A percentile compares a stretch with the other conserved stretches of the same genome.
Conservation (phyloP, 495 filamentous ascomycete genomes). For the Tuber brumale region DNA sequence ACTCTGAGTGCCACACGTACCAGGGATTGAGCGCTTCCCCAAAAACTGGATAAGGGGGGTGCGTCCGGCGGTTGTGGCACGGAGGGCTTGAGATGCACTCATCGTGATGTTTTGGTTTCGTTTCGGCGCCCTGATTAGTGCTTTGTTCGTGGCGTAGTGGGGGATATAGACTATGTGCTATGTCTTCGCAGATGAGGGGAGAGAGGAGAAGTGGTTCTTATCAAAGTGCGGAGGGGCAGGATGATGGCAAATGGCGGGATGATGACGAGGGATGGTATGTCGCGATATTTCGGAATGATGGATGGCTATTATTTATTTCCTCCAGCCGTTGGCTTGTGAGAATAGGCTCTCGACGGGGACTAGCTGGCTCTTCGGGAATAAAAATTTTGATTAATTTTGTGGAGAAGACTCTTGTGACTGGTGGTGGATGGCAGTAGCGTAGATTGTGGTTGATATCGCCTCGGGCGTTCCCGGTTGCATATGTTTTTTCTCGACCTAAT, state of each 20-base stretch:
- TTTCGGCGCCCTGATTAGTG: background rate
- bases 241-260: background rate
- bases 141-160: background rate
- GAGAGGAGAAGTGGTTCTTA: background rate
- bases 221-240: background rate
- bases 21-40: conserved; percentile 73
- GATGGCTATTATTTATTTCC: background rate
- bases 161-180: background rate
- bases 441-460: background rate
- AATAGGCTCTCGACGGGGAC: background rate
- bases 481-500: background rate
- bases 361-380: conserved; percentile 2
- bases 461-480: conserved; percentile 5
- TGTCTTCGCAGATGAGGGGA: background rate
- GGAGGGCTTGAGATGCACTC: conserved; percentile 61
- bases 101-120: conserved; percentile 45
- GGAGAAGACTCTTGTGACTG: background rate
- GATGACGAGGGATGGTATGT: background rate
- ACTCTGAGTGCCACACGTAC: conserved; percentile 50
- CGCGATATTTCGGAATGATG: background rate
- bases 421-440: background rate
- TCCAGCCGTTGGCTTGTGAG: background rate
- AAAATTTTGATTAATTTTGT: background rate
- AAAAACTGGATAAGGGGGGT: conserved; percentile 85
- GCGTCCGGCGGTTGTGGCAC: conserved; percentile 56